Evolutionary conservation across 106 monocot genomes (phyloP), one percentile per base, ranked within the genome.

Genomic region (Alisma plantagoaquatica): DNA sequence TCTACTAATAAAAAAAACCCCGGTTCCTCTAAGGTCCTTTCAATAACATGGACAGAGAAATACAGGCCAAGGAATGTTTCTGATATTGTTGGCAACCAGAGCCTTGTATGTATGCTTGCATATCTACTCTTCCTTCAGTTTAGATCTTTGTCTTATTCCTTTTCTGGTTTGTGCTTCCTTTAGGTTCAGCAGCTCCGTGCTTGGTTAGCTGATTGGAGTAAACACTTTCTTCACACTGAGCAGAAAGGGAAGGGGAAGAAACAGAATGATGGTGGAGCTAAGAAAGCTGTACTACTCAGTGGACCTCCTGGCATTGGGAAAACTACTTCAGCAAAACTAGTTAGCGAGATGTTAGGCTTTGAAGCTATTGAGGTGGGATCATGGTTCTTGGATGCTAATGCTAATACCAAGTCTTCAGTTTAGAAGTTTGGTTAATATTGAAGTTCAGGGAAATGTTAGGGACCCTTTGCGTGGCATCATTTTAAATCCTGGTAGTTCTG

Each of bases 221-320:
- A 79, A 41, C 70, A 77, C 18, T 98, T 98, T 64, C 52, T 85
- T 28, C 81, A 89, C 56, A 24, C 68, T 54, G 70, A 55, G 21
- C 78, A 75, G 46, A 96, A 88, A 43, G 73, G 68, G 10, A 84
- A 84, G 53, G 79, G 78, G n/a, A 89, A 77, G 77, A 85, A 70
- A 23, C 78, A 82, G 53, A 68, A 27, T 62, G 96, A 98, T 50
- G 73, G 63, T 63, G 70, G 59, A 70, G 62, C 65, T 30, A 98
- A 98, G 67, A 98, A 98, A 47, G 89, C 89, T 63, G 53, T 98
- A n/a, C 73, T 98, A 41, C 25, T 98, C 43, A 98, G 96, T 70
- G 89, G 96, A 33, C 53, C 89, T 27, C 96, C 96, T 61, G 96
- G 96, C 2, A 98, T 98, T 64, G 96, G 96, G 53, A 98, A 98